Conservation (phyloP, 108 stramenopile genomes). For the Skeletonema menzelii region DNA sequence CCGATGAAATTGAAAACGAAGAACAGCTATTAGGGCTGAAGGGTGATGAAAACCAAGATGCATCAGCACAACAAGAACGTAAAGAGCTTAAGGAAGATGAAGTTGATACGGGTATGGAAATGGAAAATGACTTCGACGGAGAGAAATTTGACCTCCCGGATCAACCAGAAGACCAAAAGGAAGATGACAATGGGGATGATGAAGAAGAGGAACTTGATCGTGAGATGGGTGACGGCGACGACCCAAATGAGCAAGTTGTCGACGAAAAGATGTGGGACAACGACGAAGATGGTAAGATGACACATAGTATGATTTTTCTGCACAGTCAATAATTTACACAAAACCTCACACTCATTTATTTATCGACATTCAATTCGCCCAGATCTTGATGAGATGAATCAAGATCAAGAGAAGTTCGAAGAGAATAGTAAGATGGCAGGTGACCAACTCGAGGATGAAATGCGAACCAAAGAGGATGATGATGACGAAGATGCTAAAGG, state of each 20-base stretch:
- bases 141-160: constrained; percentile 94
- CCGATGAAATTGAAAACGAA: constrained; percentile 96
- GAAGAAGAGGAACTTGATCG: constrained; percentile 96
- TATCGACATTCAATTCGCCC: background rate
- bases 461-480: constrained; percentile 89
- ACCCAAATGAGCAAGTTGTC: constrained; percentile 92
- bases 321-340: background rate
- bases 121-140: constrained; percentile 97
- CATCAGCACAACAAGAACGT: constrained; percentile 49
- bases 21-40: constrained; percentile 96
- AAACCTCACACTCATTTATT: background rate
- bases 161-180: constrained; percentile 67
- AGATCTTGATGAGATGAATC: constrained; percentile 83
- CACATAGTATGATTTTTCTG: background rate
- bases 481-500: constrained; percentile 53
- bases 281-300: constrained; percentile 67
- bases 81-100: constrained; percentile 92
- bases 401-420: constrained; percentile 93
- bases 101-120: constrained; percentile 97
- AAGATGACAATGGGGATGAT: constrained; percentile 68
- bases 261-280: constrained; percentile 97
- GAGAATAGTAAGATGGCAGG: constrained; percentile 87
- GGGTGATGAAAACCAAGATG: constrained; percentile 68
- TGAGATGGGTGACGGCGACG: constrained; percentile 96
- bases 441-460: constrained; percentile 87